Evolutionary conservation across 1,284 basidiomycete species (phyloP).

Genomic region (Fomitiporia mediterranea): DNA sequence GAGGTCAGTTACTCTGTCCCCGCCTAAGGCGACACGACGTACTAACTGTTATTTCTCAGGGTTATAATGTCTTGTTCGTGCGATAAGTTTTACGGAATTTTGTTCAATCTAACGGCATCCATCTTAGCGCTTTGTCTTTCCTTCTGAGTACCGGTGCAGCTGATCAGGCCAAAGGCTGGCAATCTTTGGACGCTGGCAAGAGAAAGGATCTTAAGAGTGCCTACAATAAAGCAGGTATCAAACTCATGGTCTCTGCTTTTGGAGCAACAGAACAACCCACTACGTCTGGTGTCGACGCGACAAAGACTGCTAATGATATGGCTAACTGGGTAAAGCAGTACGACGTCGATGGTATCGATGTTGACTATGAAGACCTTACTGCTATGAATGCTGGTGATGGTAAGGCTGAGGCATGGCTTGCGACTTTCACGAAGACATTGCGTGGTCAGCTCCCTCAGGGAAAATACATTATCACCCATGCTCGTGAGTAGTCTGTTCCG

Average conservation of each 20-base stretch:
- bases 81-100: background rate
- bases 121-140: constrained; percentile 22
- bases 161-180: constrained; percentile 24
- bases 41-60: too few species aligned
- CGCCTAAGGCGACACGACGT: too few species aligned
- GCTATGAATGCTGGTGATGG: constrained; percentile 26
- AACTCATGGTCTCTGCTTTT: constrained; percentile 25
- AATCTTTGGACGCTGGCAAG: constrained; percentile 15
- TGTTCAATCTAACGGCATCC: background rate
- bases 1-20: too few species aligned
- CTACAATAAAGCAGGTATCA: constrained; percentile 25
- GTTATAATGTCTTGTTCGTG: constrained; percentile 13
- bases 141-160: constrained; percentile 21
- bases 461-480: constrained; percentile 26
- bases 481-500: too few species aligned
- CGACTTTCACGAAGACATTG: constrained; percentile 25
- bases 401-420: constrained; percentile 25
- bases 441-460: constrained; percentile 24
- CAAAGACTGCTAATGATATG: constrained; percentile 16
- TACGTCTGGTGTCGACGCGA: constrained; percentile 19
- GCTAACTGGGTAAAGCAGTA: constrained; percentile 24
- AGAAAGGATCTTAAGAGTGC: constrained; percentile 21
- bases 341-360: constrained; percentile 18
- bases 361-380: constrained; percentile 24
- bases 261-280: constrained; percentile 24